Conservation (phyloP, 75 land plant species). For the Cunninghamia lanceolata region DNA sequence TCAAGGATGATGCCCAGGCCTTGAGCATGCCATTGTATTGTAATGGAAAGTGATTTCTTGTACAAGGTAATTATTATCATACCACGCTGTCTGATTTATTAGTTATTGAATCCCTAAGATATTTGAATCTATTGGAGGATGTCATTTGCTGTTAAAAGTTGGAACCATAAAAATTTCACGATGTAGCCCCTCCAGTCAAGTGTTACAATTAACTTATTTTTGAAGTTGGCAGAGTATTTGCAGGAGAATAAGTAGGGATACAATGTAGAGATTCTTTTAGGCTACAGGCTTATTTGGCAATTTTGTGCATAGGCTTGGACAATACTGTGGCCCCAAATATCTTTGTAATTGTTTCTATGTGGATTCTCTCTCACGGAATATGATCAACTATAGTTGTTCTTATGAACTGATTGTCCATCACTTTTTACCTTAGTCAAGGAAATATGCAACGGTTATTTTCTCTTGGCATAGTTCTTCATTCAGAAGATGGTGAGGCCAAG, state of each 20-base stretch:
- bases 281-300: background rate
- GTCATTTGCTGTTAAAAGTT: background rate
- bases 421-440: background rate
- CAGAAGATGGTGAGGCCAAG: background rate
- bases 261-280: background rate
- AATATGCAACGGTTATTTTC: background rate
- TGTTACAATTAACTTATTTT: background rate
- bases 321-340: background rate
- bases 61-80: constrained; percentile 1
- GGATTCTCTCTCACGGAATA: background rate
- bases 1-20: constrained; percentile 36
- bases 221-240: background rate
- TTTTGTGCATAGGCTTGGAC: background rate
- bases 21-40: constrained; percentile 13
- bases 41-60: background rate
- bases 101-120: background rate
- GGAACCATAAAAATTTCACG: background rate
- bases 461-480: background rate
- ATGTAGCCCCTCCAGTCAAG: background rate
- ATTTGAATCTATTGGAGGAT: background rate
- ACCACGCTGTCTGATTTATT: background rate
- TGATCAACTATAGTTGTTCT: background rate
- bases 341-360: constrained; percentile 4
- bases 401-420: background rate
- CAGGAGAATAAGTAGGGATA: background rate